A percentile compares a stretch with the other conserved stretches of the same genome.
Evolutionary conservation across 2,329 filamentous ascomycete species (phyloP).

Genomic region (Penicillium sp.): DNA sequence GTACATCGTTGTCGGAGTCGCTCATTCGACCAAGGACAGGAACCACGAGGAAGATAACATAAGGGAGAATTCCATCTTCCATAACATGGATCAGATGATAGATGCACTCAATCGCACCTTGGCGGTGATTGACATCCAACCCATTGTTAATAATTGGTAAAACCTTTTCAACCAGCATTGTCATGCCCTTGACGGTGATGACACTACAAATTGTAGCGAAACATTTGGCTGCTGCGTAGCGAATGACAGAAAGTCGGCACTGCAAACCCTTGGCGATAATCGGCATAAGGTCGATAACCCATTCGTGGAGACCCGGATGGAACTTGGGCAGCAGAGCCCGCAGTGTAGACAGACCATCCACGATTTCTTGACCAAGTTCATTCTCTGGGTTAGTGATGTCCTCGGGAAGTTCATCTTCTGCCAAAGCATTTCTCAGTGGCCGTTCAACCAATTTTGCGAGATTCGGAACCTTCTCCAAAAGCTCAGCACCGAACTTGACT

Average conservation of each 20-base stretch:
- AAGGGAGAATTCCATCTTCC: constrained; percentile 93
- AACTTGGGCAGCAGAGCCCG: constrained; percentile 92
- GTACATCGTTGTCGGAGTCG: constrained; percentile 93
- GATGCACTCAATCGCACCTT: constrained; percentile 91
- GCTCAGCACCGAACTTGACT: constrained; percentile 68
- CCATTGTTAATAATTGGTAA: constrained; percentile 89
- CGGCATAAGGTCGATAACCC: constrained; percentile 79
- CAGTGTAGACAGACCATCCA: constrained; percentile 90
- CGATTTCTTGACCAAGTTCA: constrained; percentile 81
- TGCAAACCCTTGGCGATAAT: constrained; percentile 84
- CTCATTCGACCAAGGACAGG: constrained; percentile 97
- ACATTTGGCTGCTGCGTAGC: constrained; percentile 96
- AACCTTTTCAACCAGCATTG: constrained; percentile 88
- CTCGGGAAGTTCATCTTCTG: constrained; percentile 62
- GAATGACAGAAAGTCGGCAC: constrained; percentile 83
- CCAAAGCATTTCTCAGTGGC: constrained; percentile 73
- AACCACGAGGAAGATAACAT: constrained; percentile 98
- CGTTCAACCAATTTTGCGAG: constrained; percentile 76
- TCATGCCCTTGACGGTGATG: constrained; percentile 93
- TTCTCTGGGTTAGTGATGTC: constrained; percentile 72
- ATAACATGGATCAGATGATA: constrained; percentile 98
- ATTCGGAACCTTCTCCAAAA: constrained; percentile 83
- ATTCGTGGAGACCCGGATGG: constrained; percentile 69
- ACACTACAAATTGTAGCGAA: constrained; percentile 96
- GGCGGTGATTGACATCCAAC: constrained; percentile 80